Conservation (phyloP, 768 basidiomycete species). For the Coprinopsis sp. region DNA sequence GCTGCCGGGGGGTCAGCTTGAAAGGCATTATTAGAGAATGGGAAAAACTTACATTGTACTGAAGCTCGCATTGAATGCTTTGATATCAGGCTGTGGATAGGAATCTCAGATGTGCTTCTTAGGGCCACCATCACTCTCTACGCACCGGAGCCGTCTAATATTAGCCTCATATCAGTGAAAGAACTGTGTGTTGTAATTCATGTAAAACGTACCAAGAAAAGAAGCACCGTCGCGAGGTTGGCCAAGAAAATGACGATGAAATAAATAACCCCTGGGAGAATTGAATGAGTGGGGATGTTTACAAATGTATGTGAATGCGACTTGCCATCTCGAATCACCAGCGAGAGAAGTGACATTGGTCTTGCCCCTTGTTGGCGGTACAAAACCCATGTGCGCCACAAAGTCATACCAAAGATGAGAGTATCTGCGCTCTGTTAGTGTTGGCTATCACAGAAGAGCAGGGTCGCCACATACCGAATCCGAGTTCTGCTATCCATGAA, state of each 20-base stretch:
- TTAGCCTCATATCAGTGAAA: neutral
- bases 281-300: neutral
- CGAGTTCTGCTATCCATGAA: conserved; percentile 34
- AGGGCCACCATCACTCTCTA: too few relatives aligned
- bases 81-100: conserved; percentile 28
- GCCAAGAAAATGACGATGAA: conserved; percentile 30
- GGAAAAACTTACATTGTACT: conserved; percentile 28
- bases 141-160: conserved; percentile 10
- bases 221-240: conserved; percentile 28
- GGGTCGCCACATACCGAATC: conserved; percentile 23
- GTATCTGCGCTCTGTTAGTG: conserved; percentile 19
- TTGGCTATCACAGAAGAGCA: neutral
- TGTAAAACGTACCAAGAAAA: conserved; percentile 23
- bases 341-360: conserved; percentile 19
- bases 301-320: neutral
- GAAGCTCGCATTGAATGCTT: conserved; percentile 35
- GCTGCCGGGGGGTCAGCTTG: conserved; percentile 11
- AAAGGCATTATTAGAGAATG: neutral
- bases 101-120: too few relatives aligned
- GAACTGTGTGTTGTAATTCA: neutral
- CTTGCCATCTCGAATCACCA: conserved; percentile 32
- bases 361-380: conserved; percentile 13
- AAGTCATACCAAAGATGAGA: conserved; percentile 26
- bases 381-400: conserved; percentile 21
- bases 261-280: conserved; percentile 26